These are phyloP conservation scores for Thraustochytrium sp. DNA, from an alignment of 352 stramenopile species.

Conservation along the genomic window DNA sequence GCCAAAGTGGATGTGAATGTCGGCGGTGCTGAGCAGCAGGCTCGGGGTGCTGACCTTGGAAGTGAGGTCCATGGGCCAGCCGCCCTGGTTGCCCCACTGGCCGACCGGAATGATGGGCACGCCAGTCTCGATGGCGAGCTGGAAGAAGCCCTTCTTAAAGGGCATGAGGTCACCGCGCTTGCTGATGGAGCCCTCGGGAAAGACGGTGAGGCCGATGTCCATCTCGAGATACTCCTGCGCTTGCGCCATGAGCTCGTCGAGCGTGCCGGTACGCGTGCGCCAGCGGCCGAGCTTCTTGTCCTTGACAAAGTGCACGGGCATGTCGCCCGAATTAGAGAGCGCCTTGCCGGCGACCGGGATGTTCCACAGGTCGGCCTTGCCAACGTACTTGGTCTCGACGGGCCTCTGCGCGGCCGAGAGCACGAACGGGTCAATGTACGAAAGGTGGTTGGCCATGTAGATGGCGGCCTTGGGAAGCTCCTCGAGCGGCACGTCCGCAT, in stretches of 20 bases:
- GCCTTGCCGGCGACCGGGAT: constrained; percentile 25
- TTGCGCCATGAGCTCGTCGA: constrained; percentile 19
- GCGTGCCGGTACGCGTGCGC: background rate
- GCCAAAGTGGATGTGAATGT: constrained; percentile 25
- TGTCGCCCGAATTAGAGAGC: background rate
- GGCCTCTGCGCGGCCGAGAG: background rate
- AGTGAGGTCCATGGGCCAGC: background rate
- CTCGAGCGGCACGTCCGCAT: background rate
- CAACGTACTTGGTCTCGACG: constrained; percentile 30
- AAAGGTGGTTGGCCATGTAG: constrained; percentile 38
- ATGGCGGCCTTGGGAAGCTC: background rate
- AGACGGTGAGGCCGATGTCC: background rate
- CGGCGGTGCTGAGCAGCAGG: background rate
- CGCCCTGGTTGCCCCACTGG: constrained; percentile 29
- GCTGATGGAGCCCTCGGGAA: constrained; percentile 31
- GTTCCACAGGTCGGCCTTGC: constrained; percentile 20
- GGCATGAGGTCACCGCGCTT: constrained; percentile 16
- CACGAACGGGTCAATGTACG: constrained; percentile 34
- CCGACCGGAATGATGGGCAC: constrained; percentile 29
- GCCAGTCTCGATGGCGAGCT: constrained; percentile 7
- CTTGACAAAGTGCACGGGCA: constrained; percentile 34
- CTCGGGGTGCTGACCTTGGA: background rate
- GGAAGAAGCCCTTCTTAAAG: constrained; percentile 43
- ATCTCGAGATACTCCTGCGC: background rate
- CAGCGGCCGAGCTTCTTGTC: constrained; percentile 33